Conservation (phyloP, 1,139 yeast genomes). For the Blastobotrys ciferrii region DNA sequence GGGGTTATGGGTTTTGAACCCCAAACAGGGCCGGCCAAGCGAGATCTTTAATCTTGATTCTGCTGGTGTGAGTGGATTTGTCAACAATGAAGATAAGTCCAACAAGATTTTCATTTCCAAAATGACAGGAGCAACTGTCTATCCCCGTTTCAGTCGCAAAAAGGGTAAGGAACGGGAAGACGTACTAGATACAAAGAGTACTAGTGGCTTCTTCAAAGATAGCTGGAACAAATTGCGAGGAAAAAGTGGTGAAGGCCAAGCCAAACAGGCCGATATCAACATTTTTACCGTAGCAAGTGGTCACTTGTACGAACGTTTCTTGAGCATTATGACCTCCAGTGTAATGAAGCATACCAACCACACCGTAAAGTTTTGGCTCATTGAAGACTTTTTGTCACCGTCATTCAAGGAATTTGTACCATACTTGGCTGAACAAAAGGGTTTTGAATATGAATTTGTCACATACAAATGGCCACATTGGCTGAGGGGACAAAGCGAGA, state of each 20-base stretch:
- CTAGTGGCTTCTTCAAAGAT: conserved; percentile 16
- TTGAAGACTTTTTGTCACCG: conserved; percentile 76
- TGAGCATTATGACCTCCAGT: conserved; percentile 76
- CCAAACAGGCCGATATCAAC: conserved; percentile 57
- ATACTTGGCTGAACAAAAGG: conserved; percentile 52
- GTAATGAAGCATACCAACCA: conserved; percentile 61
- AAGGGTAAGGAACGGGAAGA: conserved; percentile 43
- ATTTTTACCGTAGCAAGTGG: conserved; percentile 85
- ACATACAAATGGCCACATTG: conserved; percentile 92
- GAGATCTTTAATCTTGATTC: conserved; percentile 43
- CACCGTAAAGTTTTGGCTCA: conserved; percentile 80
- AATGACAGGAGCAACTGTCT: conserved; percentile 47
- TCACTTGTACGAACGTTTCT: conserved; percentile 66
- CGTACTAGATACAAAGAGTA: conserved; percentile 31
- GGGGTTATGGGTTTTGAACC: conserved; percentile 57
- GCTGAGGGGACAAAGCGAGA: conserved; percentile 73
- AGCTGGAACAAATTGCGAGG: conserved; percentile 10
- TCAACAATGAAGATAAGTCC: conserved; percentile 7
- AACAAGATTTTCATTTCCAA: conserved; percentile 32
- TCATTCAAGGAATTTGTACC: conserved; percentile 63
- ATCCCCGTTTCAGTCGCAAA: conserved; percentile 47
- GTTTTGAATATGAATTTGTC: conserved; percentile 67
- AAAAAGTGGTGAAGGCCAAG: conserved; percentile 7
- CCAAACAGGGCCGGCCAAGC: conserved; percentile 45
- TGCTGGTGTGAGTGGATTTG: conserved; percentile 41